Evolutionary conservation across 129 eudicot species (phyloP), one percentile per base, ranked within the genome.

Genomic region (Flaveria ramosissima): DNA sequence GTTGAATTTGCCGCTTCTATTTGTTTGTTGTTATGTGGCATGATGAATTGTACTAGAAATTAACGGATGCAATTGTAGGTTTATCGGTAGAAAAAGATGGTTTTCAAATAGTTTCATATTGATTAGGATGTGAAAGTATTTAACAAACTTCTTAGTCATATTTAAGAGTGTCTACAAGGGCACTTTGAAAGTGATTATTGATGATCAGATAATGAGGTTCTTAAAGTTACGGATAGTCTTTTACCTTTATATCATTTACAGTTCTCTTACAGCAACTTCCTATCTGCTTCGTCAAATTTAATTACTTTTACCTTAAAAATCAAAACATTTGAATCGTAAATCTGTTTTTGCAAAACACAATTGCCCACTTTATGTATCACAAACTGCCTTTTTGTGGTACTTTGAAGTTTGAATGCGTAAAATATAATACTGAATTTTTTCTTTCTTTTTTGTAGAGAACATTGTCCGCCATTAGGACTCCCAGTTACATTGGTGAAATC

Each of bases 401-500:
- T 73, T 41, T 19, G 6, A 39, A 32, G 67, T 73, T 41, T 19
- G 6, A 39, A 56, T 36, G 21, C 21, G 12, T 14, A 36, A 6
- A 57, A 20, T 17, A 76, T 30, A 20, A 15, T 45, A 42, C 30
- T 61, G 39, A 26, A 11, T 4, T 84, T 63, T 64, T 36, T 75
- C 9, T 74, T 26, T 14, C 47, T 9, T 84, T 63, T 64, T 15
- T 75, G 23, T 77, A 94, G 99, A 87, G 96, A 82, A 73, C 89
- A 10, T 60, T 94, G 48, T 89, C 97, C 27, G 75, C 85, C 66
- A 87, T 89, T 84, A 76, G 99, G 70, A 89, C 75, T 50, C 96
- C 97, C 5, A 89, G 89, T 81, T 94, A 89, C 84, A 83, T 94
- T 9, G 97, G 97, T 26, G 99, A 89, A 78, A 67, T 94, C 68